Base-by-base conservation (phyloP, 2,329 filamentous ascomycete genomes). In the Diaporthe destruens region DNA sequence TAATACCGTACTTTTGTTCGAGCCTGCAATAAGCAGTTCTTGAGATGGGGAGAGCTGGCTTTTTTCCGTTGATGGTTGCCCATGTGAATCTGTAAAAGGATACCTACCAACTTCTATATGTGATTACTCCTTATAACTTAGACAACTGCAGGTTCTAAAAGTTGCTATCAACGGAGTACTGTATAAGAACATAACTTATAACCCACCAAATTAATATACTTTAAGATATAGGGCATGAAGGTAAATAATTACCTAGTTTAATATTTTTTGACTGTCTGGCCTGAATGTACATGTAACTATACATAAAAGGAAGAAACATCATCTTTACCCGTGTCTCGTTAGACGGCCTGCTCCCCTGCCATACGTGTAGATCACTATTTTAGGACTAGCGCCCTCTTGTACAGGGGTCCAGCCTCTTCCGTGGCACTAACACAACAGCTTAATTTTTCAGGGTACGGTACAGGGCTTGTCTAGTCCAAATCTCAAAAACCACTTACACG, bases 381-480 rank as follows among this genome's bases (percentile, higher is more conserved):
- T 39, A 39, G 47, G 47, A 49, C 32, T 66, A 66, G 61, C 61
- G 61, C 14, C 32, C 1, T 49, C 3, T 34, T 3, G 1, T 14
- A 39, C 47, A 53, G 61, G 61, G 44, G 61, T 66, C n/a, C 32
- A 25, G 25, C 29, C 42, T 39, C 9, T 39, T 20, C 61, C 25
- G 20, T 29, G 6, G 32, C 61, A 65, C 61, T 20, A 65, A 65
- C 32, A 65, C 36, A 39, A 66, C 61, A 53, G 32, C 23, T 66
- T 39, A 25, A 66, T 32, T 32, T 53, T 66, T 32, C 61, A 18
- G 3, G 1, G 32, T 23, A 63, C 59, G 2, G 29, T 29, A 29
- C 29, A 34, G 7, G 29, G 29, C 44, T 23, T 23, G 7, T 18
- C 42, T 29, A 29, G 5, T 18, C n/a, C n/a, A 11, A 23, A 65